These are phyloP conservation scores for Claviceps humidiphila DNA, from an alignment of 2,329 filamentous ascomycete species.

Conservation along the genomic window DNA sequence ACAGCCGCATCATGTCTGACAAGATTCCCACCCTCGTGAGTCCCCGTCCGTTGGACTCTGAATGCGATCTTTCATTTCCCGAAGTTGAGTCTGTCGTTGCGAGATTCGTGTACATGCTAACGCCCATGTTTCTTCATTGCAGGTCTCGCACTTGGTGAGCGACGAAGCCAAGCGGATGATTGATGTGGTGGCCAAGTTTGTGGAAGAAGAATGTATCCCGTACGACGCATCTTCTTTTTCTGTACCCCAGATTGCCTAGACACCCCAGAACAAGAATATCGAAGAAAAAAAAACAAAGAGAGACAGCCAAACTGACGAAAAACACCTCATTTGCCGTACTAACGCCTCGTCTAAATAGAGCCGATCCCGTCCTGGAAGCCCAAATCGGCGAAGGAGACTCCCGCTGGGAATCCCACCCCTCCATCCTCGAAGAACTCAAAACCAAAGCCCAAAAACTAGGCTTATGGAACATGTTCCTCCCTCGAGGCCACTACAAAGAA, in stretches of 20 bases:
- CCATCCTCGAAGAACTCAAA: conserved; percentile 82
- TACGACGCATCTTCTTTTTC: conserved; percentile 16
- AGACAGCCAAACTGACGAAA: no score
- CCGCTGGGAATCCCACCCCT: conserved; percentile 70
- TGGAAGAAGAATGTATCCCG: conserved; percentile 89
- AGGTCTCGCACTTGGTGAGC: conserved; percentile 53
- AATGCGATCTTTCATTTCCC: no score
- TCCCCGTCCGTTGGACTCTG: neutral
- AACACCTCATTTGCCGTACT: no score
- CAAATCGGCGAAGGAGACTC: conserved; percentile 64
- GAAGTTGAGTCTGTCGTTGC: no score
- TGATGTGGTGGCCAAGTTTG: conserved; percentile 85
- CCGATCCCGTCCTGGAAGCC: conserved; percentile 67
- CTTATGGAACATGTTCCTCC: conserved; percentile 97
- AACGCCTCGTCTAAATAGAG: conserved; percentile 26
- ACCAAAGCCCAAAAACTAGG: conserved; percentile 67
- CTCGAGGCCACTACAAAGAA: conserved; percentile 89
- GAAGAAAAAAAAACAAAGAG: neutral
- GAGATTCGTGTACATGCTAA: no score
- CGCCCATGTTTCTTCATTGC: neutral
- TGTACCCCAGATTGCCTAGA: neutral
- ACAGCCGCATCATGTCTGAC: conserved; percentile 15
- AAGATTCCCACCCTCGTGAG: conserved; percentile 22
- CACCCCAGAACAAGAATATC: neutral
- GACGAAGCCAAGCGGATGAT: conserved; percentile 73